These are phyloP conservation scores for Exophiala viscosa DNA, from an alignment of 2,329 filamentous ascomycete genomes.

Conservation along the genomic window DNA sequence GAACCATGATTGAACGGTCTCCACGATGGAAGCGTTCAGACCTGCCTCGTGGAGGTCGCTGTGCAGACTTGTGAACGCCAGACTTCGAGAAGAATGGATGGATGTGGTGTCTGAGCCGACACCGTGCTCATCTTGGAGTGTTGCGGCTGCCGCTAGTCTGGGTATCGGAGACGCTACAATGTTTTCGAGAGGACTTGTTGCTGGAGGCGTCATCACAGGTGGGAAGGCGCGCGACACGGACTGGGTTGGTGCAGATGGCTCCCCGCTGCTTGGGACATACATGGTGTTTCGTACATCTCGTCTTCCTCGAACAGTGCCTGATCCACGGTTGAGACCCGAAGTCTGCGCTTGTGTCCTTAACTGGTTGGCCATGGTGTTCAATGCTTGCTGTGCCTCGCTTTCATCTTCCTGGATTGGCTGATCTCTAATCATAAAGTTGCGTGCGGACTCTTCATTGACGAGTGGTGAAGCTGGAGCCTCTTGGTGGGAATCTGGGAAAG, in stretches of 20 bases:
- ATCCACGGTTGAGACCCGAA: slow-evolving; percentile 59
- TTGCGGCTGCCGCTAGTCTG: slow-evolving; percentile 44
- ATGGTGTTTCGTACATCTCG: slow-evolving; percentile 90
- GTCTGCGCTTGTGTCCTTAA: slow-evolving; percentile 47
- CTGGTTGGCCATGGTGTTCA: slow-evolving; percentile 49
- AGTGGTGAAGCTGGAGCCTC: slow-evolving; percentile 35
- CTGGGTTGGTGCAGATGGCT: slow-evolving; percentile 25
- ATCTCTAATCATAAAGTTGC: slow-evolving; percentile 48
- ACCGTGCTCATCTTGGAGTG: slow-evolving; percentile 58
- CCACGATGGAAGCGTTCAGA: slow-evolving; percentile 82
- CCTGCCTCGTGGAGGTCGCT: slow-evolving; percentile 76
- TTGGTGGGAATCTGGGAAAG: slow-evolving; percentile 32
- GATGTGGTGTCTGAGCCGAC: slow-evolving; percentile 81
- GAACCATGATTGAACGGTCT: slow-evolving; percentile 83
- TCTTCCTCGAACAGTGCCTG: slow-evolving; percentile 77
- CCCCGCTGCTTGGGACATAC: slow-evolving; percentile 59
- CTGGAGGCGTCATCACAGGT: slow-evolving; percentile 15
- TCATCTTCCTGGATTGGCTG: slow-evolving; percentile 50
- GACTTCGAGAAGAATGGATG: slow-evolving; percentile 76
- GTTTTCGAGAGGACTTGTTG: slow-evolving; percentile 36
- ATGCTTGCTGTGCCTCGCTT: slow-evolving; percentile 45
- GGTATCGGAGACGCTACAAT: slow-evolving; percentile 23
- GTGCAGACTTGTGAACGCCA: slow-evolving; percentile 68
- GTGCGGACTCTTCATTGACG: slow-evolving; percentile 38
- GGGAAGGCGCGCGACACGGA: slow-evolving; percentile 27